Conservation (phyloP, 208 protist genomes). For the Crithidia fasciculata region DNA sequence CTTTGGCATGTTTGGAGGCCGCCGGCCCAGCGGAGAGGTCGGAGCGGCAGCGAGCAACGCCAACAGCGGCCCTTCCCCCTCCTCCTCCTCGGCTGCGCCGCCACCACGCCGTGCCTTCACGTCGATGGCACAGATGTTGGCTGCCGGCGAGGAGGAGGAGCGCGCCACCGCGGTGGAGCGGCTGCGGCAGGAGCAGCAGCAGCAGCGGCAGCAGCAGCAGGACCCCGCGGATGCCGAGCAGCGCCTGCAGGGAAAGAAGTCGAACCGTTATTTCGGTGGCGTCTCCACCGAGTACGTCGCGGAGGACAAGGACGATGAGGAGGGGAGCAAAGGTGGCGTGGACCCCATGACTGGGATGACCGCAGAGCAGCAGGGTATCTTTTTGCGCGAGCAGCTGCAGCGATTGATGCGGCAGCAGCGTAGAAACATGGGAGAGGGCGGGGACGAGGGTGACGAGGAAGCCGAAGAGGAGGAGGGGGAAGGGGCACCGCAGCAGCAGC, state of each 20-base stretch:
- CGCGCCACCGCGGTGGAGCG: slow-evolving; percentile 29
- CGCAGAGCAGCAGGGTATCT: slow-evolving; percentile 18
- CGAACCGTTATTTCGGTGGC: slow-evolving; percentile 71
- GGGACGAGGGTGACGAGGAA: slow-evolving; percentile 11
- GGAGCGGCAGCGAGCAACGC: not conserved
- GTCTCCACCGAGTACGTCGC: slow-evolving; percentile 64
- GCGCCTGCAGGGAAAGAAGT: slow-evolving; percentile 40
- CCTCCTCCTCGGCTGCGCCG: not conserved
- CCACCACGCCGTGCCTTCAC: slow-evolving; percentile 26
- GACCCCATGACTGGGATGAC: slow-evolving; percentile 9
- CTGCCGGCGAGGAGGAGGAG: slow-evolving; percentile 46
- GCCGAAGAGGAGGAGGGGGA: slow-evolving; percentile 3
- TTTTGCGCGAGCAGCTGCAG: slow-evolving; percentile 29
- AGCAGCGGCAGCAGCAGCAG: slow-evolving; percentile 1
- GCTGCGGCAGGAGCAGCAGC: slow-evolving; percentile 31
- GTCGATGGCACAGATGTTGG: slow-evolving; percentile 63
- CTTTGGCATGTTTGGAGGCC: slow-evolving; percentile 17
- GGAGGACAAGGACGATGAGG: slow-evolving; percentile 20
- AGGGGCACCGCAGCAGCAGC: no score
- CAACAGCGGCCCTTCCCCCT: not conserved
- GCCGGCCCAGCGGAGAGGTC: not conserved
- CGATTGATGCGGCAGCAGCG: slow-evolving; percentile 25
- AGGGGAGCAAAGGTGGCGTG: slow-evolving; percentile 16
- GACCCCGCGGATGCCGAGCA: slow-evolving; percentile 24
- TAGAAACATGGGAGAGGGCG: not conserved